phyloP scores from a whole-genome alignment of 2,329 filamentous ascomycete genomes.

The Cytospora paraplurivora region DNA sequence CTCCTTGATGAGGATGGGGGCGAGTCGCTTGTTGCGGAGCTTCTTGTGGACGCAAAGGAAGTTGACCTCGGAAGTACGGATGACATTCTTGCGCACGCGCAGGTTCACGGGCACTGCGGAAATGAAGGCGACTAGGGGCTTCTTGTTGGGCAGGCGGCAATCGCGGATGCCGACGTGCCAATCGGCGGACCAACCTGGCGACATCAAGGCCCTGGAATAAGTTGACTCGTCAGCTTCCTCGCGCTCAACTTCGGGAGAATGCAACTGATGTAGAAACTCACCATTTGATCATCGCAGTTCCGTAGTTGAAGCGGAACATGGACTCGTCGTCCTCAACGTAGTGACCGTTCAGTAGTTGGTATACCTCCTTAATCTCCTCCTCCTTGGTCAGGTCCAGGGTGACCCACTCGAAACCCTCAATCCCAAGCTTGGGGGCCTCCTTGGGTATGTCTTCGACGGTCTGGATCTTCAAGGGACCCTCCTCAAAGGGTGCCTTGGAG shows the following conservation, averaged over 20 bases:
- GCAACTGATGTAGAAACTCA: constrained; percentile 43
- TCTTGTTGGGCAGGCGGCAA: constrained; percentile 67
- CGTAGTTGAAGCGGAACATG: constrained; percentile 98
- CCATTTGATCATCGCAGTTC: constrained; percentile 85
- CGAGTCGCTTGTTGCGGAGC: constrained; percentile 86
- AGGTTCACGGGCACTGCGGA: constrained; percentile 87
- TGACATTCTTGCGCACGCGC: constrained; percentile 72
- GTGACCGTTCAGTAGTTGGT: constrained; percentile 86
- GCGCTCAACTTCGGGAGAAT: background rate
- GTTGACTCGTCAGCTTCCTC: constrained; percentile 2
- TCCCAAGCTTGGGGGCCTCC: constrained; percentile 67
- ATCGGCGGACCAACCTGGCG: constrained; percentile 88
- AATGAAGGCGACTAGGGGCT: constrained; percentile 86
- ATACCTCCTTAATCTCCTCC: constrained; percentile 82
- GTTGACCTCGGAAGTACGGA: constrained; percentile 91
- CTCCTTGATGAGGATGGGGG: constrained; percentile 95
- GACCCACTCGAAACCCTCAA: constrained; percentile 91
- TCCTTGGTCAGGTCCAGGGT: constrained; percentile 82
- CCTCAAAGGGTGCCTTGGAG: constrained; percentile 57
- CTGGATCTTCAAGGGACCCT: constrained; percentile 83
- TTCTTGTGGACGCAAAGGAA: constrained; percentile 99
- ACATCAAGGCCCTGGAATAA: constrained; percentile 78
- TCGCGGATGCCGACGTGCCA: constrained; percentile 96
- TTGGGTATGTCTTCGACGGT: constrained; percentile 77
- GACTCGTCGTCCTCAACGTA: constrained; percentile 97